A percentile compares a stretch with the other conserved stretches of the same genome.
These are phyloP conservation scores for Knoxdaviesia capensis DNA, from an alignment of 2,329 filamentous ascomycete genomes.

Conservation along the genomic window DNA sequence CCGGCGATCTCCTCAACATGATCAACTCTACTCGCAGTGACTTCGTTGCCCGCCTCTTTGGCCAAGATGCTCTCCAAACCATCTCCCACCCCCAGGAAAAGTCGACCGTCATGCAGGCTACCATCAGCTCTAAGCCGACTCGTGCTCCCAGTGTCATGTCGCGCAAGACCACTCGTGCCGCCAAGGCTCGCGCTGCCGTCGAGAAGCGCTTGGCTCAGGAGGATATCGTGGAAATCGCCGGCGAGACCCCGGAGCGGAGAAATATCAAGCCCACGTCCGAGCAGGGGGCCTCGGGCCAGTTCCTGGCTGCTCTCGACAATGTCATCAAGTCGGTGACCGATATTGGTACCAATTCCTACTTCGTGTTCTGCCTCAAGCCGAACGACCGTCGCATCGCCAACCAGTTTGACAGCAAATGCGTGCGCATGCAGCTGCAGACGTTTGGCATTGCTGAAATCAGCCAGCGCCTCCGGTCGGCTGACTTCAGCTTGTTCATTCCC, in stretches of 20 bases:
- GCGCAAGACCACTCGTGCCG: slow-evolving; percentile 33
- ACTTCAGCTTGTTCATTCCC: slow-evolving; percentile 88
- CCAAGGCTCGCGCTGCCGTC: slow-evolving; percentile 17
- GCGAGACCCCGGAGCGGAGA: slow-evolving; percentile 23
- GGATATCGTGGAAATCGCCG: slow-evolving; percentile 23
- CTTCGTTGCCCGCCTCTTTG: slow-evolving; percentile 79
- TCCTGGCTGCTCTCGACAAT: slow-evolving; percentile 72
- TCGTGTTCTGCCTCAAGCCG: slow-evolving; percentile 91
- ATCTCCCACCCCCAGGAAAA: slow-evolving; percentile 85
- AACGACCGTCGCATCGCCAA: slow-evolving; percentile 95
- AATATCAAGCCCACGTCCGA: slow-evolving; percentile 30
- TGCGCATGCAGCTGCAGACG: slow-evolving; percentile 81
- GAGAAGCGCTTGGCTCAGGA: slow-evolving; percentile 22
- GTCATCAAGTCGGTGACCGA: slow-evolving; percentile 73
- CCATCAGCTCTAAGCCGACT: slow-evolving; percentile 86
- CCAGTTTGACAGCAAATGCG: slow-evolving; percentile 97
- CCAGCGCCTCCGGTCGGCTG: slow-evolving; percentile 74
- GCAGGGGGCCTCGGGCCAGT: slow-evolving; percentile 84
- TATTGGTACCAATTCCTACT: slow-evolving; percentile 78
- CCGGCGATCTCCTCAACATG: slow-evolving; percentile 86
- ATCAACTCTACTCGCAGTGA: slow-evolving; percentile 74
- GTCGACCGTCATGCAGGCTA: slow-evolving; percentile 82
- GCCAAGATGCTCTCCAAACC: slow-evolving; percentile 86
- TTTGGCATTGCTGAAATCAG: slow-evolving; percentile 96
- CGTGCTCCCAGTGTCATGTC: slow-evolving; percentile 85